These are phyloP conservation scores for Aspergillus sp. DNA, from an alignment of 2,329 filamentous ascomycete species.

Conservation along the genomic window DNA sequence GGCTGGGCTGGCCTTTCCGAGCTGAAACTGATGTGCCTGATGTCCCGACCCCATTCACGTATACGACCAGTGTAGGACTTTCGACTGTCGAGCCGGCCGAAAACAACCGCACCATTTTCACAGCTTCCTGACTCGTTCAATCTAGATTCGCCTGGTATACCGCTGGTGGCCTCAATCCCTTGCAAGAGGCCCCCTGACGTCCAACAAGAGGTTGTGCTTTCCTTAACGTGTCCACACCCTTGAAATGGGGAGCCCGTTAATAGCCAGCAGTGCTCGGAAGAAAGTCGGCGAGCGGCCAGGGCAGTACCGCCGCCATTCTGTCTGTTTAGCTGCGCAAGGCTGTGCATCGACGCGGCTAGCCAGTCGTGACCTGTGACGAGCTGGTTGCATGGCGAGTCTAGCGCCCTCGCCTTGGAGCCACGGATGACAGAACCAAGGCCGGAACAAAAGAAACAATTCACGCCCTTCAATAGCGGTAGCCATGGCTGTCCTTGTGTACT, in stretches of 20 bases:
- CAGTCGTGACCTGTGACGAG: neutral
- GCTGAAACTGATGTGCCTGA: no score
- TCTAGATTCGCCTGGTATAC: no score
- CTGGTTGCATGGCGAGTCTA: neutral
- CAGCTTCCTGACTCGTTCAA: no score
- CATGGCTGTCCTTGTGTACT: neutral
- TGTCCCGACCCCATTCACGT: no score
- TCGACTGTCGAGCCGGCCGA: no score
- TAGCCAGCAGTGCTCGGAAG: neutral
- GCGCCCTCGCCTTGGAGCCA: neutral
- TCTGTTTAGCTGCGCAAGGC: neutral
- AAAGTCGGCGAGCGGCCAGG: neutral
- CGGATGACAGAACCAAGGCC: neutral
- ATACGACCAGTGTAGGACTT: no score
- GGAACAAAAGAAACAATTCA: neutral
- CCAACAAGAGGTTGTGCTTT: neutral
- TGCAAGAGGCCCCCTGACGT: neutral
- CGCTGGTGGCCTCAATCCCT: neutral
- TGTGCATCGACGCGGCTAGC: neutral
- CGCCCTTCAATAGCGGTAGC: neutral
- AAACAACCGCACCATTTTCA: no score
- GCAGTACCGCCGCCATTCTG: neutral
- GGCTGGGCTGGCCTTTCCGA: no score
- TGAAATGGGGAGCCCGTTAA: neutral
- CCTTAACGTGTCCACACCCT: neutral